These are phyloP conservation scores for Schrenkiella parvula DNA, from an alignment of 345 rosid genomes.

Conservation along the genomic window DNA sequence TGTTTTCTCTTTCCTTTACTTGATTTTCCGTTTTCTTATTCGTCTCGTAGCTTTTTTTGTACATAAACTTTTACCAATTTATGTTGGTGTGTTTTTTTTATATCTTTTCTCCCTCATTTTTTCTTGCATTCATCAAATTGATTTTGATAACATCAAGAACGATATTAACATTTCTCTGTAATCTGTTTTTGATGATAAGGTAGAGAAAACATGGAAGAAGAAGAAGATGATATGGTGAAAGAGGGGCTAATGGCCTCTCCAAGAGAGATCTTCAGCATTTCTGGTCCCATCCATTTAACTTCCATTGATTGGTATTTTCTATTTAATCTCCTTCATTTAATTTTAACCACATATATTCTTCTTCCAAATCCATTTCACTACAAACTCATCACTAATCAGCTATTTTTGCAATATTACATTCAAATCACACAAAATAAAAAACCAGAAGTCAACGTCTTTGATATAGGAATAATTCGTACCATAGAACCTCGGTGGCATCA, in stretches of 20 bases:
- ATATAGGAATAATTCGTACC: constrained; percentile 51
- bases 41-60: not conserved
- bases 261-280: constrained; percentile 45
- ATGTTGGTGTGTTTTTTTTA: no score
- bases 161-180: not conserved
- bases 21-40: not conserved
- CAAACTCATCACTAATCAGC: not conserved
- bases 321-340: not conserved
- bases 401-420: not conserved
- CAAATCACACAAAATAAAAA: not conserved
- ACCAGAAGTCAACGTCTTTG: constrained; percentile 7
- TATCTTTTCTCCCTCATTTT: not conserved
- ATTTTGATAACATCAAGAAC: not conserved
- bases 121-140: not conserved
- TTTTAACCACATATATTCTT: constrained; percentile 8
- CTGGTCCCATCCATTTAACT: constrained; percentile 58
- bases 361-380: constrained; percentile 1
- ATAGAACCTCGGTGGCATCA: constrained; percentile 52
- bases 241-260: constrained; percentile 33
- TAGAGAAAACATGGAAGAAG: constrained; percentile 27
- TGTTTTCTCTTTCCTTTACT: not conserved
- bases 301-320: constrained; percentile 50
- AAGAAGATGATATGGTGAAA: constrained; percentile 26
- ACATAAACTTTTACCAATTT: not conserved
- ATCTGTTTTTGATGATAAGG: not conserved